Conservation (phyloP, 75 land plant species). For the Sequoiadendron giganteum region DNA sequence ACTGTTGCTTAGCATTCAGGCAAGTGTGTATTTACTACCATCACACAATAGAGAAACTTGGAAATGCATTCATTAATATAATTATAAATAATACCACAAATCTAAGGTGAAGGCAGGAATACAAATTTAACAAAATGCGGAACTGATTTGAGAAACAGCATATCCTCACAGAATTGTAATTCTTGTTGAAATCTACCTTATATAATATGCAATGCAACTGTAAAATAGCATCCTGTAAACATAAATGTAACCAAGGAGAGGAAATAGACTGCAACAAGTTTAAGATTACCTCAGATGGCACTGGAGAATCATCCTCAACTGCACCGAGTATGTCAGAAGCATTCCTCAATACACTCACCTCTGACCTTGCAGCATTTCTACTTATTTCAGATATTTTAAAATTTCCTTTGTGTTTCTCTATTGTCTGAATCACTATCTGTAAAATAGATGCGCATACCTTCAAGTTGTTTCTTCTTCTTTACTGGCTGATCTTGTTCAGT, state of each 20-base stretch:
- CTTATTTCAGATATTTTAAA: slow-evolving; percentile 17
- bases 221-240: not conserved
- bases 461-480: slow-evolving; percentile 16
- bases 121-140: not conserved
- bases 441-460: slow-evolving; percentile 16
- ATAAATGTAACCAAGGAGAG: not conserved
- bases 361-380: slow-evolving; percentile 5
- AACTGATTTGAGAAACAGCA: not conserved
- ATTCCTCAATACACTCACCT: not conserved
- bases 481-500: slow-evolving; percentile 1
- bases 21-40: too few relatives aligned
- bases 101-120: not conserved
- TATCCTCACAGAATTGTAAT: not conserved
- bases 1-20: too few relatives aligned
- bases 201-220: not conserved
- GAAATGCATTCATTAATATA: not conserved
- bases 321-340: not conserved
- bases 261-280: not conserved
- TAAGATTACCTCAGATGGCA: slow-evolving; percentile 53
- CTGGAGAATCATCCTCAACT: slow-evolving; percentile 16
- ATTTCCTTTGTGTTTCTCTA: slow-evolving; percentile 6
- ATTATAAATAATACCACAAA: not conserved
- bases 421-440: slow-evolving; percentile 33
- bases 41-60: not conserved
- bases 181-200: not conserved